A percentile compares a stretch with the other conserved stretches of the same genome.
phyloP scores from a whole-genome alignment of 768 basidiomycete species.

The Leucosporidium yakuticum region DNA sequence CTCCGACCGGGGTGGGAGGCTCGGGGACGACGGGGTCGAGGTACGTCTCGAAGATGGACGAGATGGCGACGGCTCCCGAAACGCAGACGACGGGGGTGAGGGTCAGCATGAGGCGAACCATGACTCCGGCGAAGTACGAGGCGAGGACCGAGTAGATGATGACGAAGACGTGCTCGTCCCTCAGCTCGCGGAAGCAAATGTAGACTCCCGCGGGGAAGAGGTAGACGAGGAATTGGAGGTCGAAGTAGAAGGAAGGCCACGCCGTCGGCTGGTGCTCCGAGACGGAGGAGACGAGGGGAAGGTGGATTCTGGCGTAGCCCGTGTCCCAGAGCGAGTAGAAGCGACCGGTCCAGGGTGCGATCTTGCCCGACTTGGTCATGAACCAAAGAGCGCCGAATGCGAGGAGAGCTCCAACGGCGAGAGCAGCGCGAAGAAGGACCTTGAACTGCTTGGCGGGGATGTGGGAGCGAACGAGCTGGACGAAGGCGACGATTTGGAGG shows the following conservation, averaged over 20 bases:
- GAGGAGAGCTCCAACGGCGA: conserved; percentile 61
- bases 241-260: conserved; percentile 99
- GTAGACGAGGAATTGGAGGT: conserved; percentile 95
- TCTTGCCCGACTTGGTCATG: conserved; percentile 87
- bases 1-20: neutral
- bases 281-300: conserved; percentile 74
- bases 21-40: conserved; percentile 75
- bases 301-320: conserved; percentile 63
- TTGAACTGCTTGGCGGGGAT: conserved; percentile 90
- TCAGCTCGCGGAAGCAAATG: conserved; percentile 85
- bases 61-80: conserved; percentile 80
- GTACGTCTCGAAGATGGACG: conserved; percentile 79
- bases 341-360: conserved; percentile 99
- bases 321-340: conserved; percentile 99
- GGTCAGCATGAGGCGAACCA: conserved; percentile 98
- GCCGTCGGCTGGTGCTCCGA: conserved; percentile 99
- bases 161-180: conserved; percentile 96
- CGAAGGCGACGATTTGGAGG: conserved; percentile 90
- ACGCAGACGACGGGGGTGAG: conserved; percentile 97
- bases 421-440: conserved; percentile 63
- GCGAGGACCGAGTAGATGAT: conserved; percentile 95
- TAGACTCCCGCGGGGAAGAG: conserved; percentile 94
- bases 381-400: conserved; percentile 67
- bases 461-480: conserved; percentile 78
- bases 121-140: conserved; percentile 98